Evolutionary conservation across 2,329 filamentous ascomycete genomes (phyloP), one percentile per base, ranked within the genome.

Genomic region (Ceratocystis cubensis): DNA sequence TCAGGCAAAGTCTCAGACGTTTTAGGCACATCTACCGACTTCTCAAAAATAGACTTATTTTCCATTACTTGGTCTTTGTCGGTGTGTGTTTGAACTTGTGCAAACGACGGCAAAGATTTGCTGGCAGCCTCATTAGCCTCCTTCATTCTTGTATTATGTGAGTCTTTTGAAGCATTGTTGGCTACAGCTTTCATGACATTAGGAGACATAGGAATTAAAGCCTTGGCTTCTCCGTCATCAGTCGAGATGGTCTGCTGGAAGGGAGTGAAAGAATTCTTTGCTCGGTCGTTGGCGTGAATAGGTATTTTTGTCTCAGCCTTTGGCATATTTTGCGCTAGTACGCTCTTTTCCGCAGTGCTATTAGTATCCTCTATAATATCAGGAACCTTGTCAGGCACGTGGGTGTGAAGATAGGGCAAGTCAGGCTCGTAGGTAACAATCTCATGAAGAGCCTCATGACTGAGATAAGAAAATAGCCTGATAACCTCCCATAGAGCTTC

Each of bases 391-490:
- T 63, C 59, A 3, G 63, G 63, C 25, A 65, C 30, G 28, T 46
- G 57, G 3, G 46, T 63, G n/a, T 63, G 30, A n/a, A 67, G 63
- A 48, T 65, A 67, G 5, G 63, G 66, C 33, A 67, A 28, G 22
- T 61, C 25, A 20, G 81, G 78, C 1, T 74, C 70, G 63, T 82
- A 78, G 2, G 75, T 76, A 7, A 81, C 71, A 63, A 84, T 75
- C 65, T 76, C 76, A 4, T 78, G 75, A 73, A 81, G 75, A 4
- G 80, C 78, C 48, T 81, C 78, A 61, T 83, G 76, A 0, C 80
- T 78, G 20, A 81, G 71, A 6, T 77, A 73, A 2, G 79, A 79
- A 69, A 80, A 82, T 2, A 78, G 78, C 30, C 75, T 72, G 13
- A 82, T 74, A 1, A 79, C 76, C 56, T 77, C 75, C 17, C 76